A percentile compares a stretch with the other conserved stretches of the same genome.
Conservation (phyloP, 345 rosid genomes). For the Moricandia moricandioides region DNA sequence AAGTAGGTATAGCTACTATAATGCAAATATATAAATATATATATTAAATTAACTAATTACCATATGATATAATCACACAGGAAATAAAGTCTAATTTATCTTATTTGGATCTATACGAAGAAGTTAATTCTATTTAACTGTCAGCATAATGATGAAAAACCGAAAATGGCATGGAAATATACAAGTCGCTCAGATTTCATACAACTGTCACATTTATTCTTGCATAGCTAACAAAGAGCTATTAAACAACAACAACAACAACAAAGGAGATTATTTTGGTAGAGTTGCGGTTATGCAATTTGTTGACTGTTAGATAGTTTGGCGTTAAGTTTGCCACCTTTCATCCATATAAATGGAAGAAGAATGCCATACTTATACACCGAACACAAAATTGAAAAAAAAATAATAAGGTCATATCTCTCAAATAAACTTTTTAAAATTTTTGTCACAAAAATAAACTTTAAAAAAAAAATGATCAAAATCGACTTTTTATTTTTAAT, state of each 20-base stretch:
- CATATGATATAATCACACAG: not conserved
- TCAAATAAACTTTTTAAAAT: too few relatives aligned
- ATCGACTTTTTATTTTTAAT: too few relatives aligned
- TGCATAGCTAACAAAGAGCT: not conserved
- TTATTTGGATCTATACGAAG: not conserved
- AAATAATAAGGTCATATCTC: too few relatives aligned
- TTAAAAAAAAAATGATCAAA: too few relatives aligned
- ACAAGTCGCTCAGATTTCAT: not conserved
- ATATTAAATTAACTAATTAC: not conserved
- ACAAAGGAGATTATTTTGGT: not conserved
- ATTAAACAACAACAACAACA: not conserved
- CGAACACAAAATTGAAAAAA: conserved; percentile 10
- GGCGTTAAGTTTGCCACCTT: conserved; percentile 23
- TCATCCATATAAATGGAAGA: conserved; percentile 11
- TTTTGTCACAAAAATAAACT: too few relatives aligned
- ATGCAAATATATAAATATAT: not conserved
- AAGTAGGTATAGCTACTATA: not conserved
- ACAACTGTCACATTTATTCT: not conserved
- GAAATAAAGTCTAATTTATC: not conserved
- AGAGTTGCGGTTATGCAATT: not conserved
- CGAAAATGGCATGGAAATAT: not conserved
- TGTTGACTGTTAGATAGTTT: conserved; percentile 6
- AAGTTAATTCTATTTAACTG: not conserved
- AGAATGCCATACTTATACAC: conserved; percentile 12
- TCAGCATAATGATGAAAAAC: not conserved